Base-by-base conservation (phyloP, 306 rosid species). In the Vigna trinervia region DNA sequence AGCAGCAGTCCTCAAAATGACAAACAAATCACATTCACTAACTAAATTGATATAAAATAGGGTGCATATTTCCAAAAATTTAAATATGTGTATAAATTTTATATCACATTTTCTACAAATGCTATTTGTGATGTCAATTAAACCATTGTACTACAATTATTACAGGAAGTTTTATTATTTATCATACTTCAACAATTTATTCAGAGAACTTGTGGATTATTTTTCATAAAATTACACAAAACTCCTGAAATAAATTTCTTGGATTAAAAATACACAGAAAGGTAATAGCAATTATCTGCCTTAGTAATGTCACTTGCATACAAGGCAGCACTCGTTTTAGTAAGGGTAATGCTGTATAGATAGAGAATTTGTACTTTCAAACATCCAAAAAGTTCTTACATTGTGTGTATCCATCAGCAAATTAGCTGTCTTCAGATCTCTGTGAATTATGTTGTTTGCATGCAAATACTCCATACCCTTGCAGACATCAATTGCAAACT, bases 351-450 rank as follows among this genome's bases (percentile, higher is more conserved):
- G 71, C 46, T 22, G 9, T 56, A 45, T 26, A 38, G 7, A 15
- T 60, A 50, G 54, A n/a, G 59, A 70, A 78, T 62, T 38, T 51
- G 57, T 19, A 46, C 68, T 36, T 23, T 82, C 36, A 71, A 78
- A 59, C 54, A 11, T 71, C 22, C 77, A 48, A 28, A 50, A 14
- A 71, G 69, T 78, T 87, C 97, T 88, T 89, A 96, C 99, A 74
- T 88, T 91, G 74, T 90, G 75, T 53, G 81, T 74, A 78, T 93
- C 94, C 99, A 96, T 92, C 71, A 96, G 92, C 76, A 96, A 84
- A 88, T 96, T 96, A 78, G 99, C 99, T 0, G 99, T 92, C 97
- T 96, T 96, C 85, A 96, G 83, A 82, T 96, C 99, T 85, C 99
- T 86, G 73, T 96, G 99, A 68, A 96, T 89, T 74, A 96, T 96